Base-by-base conservation (phyloP, 78 protist genomes). In the Guillardia theta region DNA sequence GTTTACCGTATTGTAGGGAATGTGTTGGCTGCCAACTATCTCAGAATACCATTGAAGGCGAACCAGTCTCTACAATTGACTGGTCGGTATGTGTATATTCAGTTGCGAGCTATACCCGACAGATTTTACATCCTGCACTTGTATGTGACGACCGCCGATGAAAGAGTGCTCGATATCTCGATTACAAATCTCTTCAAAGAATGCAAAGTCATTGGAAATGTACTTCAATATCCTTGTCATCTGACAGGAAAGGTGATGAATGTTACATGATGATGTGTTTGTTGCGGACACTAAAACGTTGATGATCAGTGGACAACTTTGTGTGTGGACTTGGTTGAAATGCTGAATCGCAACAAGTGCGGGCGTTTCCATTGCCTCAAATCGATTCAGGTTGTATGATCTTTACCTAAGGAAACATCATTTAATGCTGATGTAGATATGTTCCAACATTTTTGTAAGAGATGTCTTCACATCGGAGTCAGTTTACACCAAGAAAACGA, bases 1-100 rank as follows among this genome's bases (percentile, higher is more conserved):
- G 93, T 88, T 88, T 88, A 12, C 9, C 54, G 93, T 10, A 45
- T 88, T 18, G 45, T 30, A 6, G 93, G 93, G 53, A 45, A 88
- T 12, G 93, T 88, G 0, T 43, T 88, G 30, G 3, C 93, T 1
- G 48, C 93, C 70, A 88, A 88, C 37, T 88, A 48, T 64, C 24
- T 88, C 10, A n/a, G 36, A 9, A 44, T 88, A 9, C 93, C 93
- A 6, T 0, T 4, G n/a, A 88, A 15, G 22, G 9, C 93, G 12
- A 27, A 22, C 33, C 90, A 78, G 4, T 45, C 54, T 54, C 24
- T 88, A 44, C 5, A 15, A n/a, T 41, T 88, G 76, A 88, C 93
- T 0, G 93, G 93, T 5, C 48, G 93, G 4, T 88, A 48, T 27
- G 22, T 88, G 1, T 88, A 43, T 43, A 27, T 27, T 0, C 76